These are phyloP conservation scores for Colletotrichum horii DNA, from an alignment of 2,329 filamentous ascomycete genomes.

Conservation along the genomic window DNA sequence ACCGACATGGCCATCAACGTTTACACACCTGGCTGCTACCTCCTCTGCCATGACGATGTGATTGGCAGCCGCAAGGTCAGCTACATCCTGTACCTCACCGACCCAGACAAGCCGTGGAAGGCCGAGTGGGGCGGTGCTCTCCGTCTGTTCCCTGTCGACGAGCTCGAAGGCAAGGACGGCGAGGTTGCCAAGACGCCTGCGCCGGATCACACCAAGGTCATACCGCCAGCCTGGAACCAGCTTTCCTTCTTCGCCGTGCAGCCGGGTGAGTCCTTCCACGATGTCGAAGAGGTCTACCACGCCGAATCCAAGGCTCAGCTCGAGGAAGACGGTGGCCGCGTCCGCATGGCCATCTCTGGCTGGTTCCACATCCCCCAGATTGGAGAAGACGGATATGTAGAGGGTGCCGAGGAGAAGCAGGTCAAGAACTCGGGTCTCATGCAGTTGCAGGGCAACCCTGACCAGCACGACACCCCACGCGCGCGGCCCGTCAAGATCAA, in stretches of 20 bases:
- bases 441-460: slow-evolving; percentile 90
- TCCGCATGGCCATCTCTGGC: slow-evolving; percentile 97
- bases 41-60: slow-evolving; percentile 97
- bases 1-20: slow-evolving; percentile 99
- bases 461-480: slow-evolving; percentile 85
- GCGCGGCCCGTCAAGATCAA: slow-evolving; percentile 57
- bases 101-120: slow-evolving; percentile 91
- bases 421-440: slow-evolving; percentile 89
- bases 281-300: slow-evolving; percentile 97
- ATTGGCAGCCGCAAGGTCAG: slow-evolving; percentile 96
- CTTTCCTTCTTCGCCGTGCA: slow-evolving; percentile 98
- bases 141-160: slow-evolving; percentile 78
- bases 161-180: slow-evolving; percentile 70
- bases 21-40: slow-evolving; percentile 93
- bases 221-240: slow-evolving; percentile 96
- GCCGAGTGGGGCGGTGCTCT: slow-evolving; percentile 91
- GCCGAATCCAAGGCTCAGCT: slow-evolving; percentile 63
- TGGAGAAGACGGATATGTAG: slow-evolving; percentile 89
- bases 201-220: slow-evolving; percentile 79
- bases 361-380: slow-evolving; percentile 99
- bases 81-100: slow-evolving; percentile 95
- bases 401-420: slow-evolving; percentile 86
- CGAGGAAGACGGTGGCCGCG: slow-evolving; percentile 72
- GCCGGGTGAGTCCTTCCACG: slow-evolving; percentile 98
- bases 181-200: slow-evolving; percentile 79